phyloP scores from a whole-genome alignment of 2,329 filamentous ascomycete species.

The Botrytis squamosa region DNA sequence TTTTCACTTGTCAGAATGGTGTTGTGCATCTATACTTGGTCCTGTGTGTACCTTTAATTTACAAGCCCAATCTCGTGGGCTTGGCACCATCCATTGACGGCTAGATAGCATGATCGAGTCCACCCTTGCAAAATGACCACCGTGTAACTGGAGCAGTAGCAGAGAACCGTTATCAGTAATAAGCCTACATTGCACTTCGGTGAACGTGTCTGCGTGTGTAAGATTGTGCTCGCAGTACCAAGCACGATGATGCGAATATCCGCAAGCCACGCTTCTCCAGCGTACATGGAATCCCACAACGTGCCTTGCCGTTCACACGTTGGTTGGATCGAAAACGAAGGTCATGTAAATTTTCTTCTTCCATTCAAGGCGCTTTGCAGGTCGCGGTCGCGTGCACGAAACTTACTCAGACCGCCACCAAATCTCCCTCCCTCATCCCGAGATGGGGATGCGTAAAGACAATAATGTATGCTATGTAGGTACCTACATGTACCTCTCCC shows the following conservation, averaged over 20 bases:
- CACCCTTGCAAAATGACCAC: neutral
- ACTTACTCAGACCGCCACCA: conserved; percentile 18
- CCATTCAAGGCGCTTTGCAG: neutral
- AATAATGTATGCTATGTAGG: neutral
- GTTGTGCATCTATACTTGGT: neutral
- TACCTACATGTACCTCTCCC: neutral
- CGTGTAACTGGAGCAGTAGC: neutral
- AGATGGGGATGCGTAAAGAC: neutral
- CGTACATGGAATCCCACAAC: conserved; percentile 6
- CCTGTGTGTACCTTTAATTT: neutral
- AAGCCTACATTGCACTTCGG: neutral
- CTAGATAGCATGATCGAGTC: conserved; percentile 12
- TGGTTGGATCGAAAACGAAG: neutral
- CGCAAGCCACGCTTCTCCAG: conserved; percentile 7
- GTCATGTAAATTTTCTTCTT: neutral
- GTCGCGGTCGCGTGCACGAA: conserved; percentile 15
- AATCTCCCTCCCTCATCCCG: neutral
- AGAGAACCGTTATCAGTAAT: neutral
- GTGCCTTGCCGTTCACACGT: neutral
- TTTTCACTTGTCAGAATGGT: neutral
- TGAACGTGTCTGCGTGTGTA: neutral
- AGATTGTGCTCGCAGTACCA: neutral
- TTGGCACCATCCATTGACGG: neutral
- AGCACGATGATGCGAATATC: conserved; percentile 8
- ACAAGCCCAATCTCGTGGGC: neutral